phyloP scores from a whole-genome alignment of 2,329 filamentous ascomycete species.

The Scytalidium sp. region DNA sequence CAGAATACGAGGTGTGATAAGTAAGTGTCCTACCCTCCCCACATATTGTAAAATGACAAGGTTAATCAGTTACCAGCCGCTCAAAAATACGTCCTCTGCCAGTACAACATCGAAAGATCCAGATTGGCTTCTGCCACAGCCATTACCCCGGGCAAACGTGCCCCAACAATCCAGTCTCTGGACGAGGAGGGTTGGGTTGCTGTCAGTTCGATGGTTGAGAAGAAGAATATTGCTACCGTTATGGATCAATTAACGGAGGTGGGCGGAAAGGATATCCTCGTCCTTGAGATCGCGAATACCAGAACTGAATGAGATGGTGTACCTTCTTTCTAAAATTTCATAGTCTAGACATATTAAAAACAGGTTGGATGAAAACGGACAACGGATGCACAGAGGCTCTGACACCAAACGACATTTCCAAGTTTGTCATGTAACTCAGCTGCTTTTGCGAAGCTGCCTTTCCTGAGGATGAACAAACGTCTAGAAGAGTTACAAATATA shows the following conservation, averaged over 20 bases:
- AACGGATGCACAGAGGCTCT: too few relatives aligned
- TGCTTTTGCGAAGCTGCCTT: too few relatives aligned
- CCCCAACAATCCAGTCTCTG: slow-evolving; percentile 85
- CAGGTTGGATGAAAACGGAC: too few relatives aligned
- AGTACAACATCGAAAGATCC: slow-evolving; percentile 84
- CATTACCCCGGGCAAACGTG: slow-evolving; percentile 91
- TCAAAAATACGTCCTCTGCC: slow-evolving; percentile 90
- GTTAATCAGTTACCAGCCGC: slow-evolving; percentile 52
- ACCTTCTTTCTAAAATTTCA: not conserved
- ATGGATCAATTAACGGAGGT: slow-evolving; percentile 30
- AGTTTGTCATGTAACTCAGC: too few relatives aligned
- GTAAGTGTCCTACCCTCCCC: slow-evolving; percentile 35
- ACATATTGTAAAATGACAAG: not conserved
- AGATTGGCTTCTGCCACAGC: slow-evolving; percentile 64
- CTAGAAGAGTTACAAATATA: too few relatives aligned
- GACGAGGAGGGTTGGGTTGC: slow-evolving; percentile 92
- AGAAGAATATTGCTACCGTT: slow-evolving; percentile 30
- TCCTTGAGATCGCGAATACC: slow-evolving; percentile 30
- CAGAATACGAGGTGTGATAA: slow-evolving; percentile 90
- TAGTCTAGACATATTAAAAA: too few relatives aligned
- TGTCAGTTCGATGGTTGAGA: slow-evolving; percentile 81
- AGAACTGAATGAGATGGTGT: slow-evolving; percentile 13
- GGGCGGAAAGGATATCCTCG: slow-evolving; percentile 30
- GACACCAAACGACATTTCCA: too few relatives aligned
- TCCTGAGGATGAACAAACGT: too few relatives aligned